Evolutionary conservation across 148 eudicot genomes (phyloP), one percentile per base, ranked within the genome.

Genomic region (Simmondsia chinensis): DNA sequence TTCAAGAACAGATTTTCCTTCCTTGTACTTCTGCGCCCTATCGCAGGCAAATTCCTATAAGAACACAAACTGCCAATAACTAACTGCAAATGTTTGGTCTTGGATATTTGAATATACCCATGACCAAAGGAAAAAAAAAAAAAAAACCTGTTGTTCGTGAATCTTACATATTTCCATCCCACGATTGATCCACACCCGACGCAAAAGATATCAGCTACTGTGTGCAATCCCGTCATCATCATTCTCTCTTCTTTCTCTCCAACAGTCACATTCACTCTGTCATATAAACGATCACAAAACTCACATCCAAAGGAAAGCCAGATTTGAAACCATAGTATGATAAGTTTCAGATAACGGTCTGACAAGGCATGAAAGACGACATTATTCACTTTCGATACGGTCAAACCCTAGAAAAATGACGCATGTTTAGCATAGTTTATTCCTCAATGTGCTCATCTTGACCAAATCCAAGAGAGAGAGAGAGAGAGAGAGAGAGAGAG

Each of bases 1-100:
- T 52, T 87, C 96, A 29, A 87, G 96, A 59, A 87, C 94, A 21
- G 96, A 87, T 74, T 87, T 87, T 13, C 99, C 99, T 75, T 85
- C 95, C 69, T 91, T 91, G 81, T 91, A 91, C 83, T 91, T 91
- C 47, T 91, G 83, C 59, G 31, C 52, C 80, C 72, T 82, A 33
- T 82, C 86, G 65, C 72, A 82, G 45, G 99, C 99, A 60, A 66
- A 68, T 51, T 91, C 99, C 99, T 91, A 80, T 58, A 64, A 74
- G 44, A 34, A 38, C 68, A 39, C 30, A 55, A 19, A 41, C 27
- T 51, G 44, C 56, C 50, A 60, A 51, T 64, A 48, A 59, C 34
- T 57, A 60, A 38, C 43, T 25, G 36, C 35, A 19, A 24, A 14
- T 25, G n/a, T n/a, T n/a, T n/a, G n/a, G n/a, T n/a, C n/a, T n/a